phyloP scores from a whole-genome alignment of 805 yeast genomes.

The Yamadazyma scolyti region DNA sequence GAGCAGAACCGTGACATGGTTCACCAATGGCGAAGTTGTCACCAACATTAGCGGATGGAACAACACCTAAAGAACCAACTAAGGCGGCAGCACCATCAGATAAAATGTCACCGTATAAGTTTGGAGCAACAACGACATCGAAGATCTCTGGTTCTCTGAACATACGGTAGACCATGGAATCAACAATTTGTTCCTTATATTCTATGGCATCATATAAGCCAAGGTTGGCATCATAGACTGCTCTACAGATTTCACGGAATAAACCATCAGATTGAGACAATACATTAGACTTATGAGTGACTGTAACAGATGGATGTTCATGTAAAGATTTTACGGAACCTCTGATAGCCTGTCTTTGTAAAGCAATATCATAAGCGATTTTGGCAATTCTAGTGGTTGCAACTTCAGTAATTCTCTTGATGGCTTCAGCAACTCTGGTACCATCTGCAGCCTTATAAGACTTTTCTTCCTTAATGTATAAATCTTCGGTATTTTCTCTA shows the following conservation, averaged over 20 bases:
- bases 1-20: conserved; percentile 99
- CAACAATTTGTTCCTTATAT: conserved; percentile 94
- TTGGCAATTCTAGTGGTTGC: conserved; percentile 86
- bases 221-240: conserved; percentile 54
- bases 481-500: conserved; percentile 97
- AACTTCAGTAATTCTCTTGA: conserved; percentile 87
- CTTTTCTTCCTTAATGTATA: conserved; percentile 91
- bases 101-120: conserved; percentile 94
- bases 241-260: conserved; percentile 82
- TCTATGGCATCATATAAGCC: conserved; percentile 57
- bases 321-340: conserved; percentile 34
- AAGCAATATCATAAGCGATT: conserved; percentile 89
- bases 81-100: conserved; percentile 98
- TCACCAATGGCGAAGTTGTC: conserved; percentile 96
- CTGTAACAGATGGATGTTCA: conserved; percentile 67
- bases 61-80: conserved; percentile 96
- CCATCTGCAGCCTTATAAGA: conserved; percentile 75
- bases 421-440: conserved; percentile 91
- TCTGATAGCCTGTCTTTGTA: conserved; percentile 82
- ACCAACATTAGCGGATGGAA: conserved; percentile 97
- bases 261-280: conserved; percentile 90
- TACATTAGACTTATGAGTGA: conserved; percentile 95
- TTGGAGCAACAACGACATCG: conserved; percentile 98
- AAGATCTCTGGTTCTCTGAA: conserved; percentile 97
- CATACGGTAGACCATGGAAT: conserved; percentile 98